Evolutionary conservation across 176 grass and related monocot species (phyloP), one percentile per base, ranked within the genome.

Genomic region (Triticum monococcum): DNA sequence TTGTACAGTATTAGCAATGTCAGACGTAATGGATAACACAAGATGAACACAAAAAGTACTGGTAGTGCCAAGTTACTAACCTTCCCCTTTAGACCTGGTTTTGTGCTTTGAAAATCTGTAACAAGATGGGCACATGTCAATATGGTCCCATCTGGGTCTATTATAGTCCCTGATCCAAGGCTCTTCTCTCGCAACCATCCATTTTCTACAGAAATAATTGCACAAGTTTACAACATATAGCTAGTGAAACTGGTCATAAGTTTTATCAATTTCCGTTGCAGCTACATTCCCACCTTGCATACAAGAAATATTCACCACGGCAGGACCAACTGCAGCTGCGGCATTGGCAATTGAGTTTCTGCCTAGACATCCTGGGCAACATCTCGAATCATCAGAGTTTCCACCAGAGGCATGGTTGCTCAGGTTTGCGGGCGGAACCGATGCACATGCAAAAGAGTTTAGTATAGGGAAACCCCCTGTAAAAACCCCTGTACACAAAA

Each of bases 41-140:
- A 73, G 31, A 57, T 60, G 8, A 20, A 88, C 7, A 89, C n/a
- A 75, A 23, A 80, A 75, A 41, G 13, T 52, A 78, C 70, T 68
- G 82, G 10, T n/a, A 81, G 70, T 68, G 79, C 35, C 25, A 78
- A 78, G 59, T 75, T 64, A 75, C 83, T 36, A 80, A 98, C 93
- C 79, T 88, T 94, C 80, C 90, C 83, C 37, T 38, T 90, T 11
- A 33, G 40, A 68, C 88, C 64, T 68, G 75, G 52, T 85, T 80
- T 82, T 25, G 24, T 88, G 64, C 87, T 91, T 75, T 72, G 82
- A 54, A 81, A 89, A 79, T 88, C 61, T 14, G 30, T 84, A 48
- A 98, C 92, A 65, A 95, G 89, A 94, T 98, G 96, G 10, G 96
- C 93, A 88, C 93, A 98, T 43, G 96, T 96, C 71, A 98, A 72